Evolutionary conservation across 345 rosid genomes (phyloP).

Genomic region (Rhodamnia rubescens): DNA sequence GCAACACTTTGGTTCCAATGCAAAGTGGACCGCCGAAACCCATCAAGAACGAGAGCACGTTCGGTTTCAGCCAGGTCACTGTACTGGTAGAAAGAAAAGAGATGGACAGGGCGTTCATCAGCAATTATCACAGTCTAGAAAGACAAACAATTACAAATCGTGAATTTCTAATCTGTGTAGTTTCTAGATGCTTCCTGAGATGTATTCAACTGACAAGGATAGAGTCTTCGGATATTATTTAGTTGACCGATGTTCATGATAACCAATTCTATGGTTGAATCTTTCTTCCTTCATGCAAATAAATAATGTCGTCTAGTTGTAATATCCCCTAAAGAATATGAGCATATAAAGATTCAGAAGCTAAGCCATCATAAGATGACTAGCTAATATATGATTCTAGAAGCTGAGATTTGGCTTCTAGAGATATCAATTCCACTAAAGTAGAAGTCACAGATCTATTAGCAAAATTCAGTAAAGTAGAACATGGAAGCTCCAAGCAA

Average conservation of each 20-base stretch:
- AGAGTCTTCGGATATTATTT: background rate
- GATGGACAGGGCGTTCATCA: background rate
- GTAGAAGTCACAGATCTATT: background rate
- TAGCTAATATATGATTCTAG: background rate
- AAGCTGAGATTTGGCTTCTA: background rate
- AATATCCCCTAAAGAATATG: background rate
- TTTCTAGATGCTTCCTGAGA: background rate
- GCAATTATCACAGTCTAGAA: background rate
- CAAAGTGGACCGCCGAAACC: conserved; percentile 40
- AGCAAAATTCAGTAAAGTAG: background rate
- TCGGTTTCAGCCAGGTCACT: conserved; percentile 65
- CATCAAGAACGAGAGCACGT: conserved; percentile 38
- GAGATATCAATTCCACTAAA: background rate
- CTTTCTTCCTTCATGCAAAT: background rate
- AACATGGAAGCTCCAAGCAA: background rate
- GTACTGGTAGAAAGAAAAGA: conserved; percentile 31
- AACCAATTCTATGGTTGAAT: background rate
- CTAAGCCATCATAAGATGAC: background rate
- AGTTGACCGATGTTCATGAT: background rate
- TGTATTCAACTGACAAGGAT: background rate
- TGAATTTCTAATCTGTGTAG: background rate
- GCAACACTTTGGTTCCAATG: conserved; percentile 42
- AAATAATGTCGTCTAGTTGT: background rate
- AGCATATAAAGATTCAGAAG: background rate
- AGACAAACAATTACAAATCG: background rate